Base-by-base conservation (phyloP, 768 basidiomycete genomes). In the Pleurotus pulmonarius region DNA sequence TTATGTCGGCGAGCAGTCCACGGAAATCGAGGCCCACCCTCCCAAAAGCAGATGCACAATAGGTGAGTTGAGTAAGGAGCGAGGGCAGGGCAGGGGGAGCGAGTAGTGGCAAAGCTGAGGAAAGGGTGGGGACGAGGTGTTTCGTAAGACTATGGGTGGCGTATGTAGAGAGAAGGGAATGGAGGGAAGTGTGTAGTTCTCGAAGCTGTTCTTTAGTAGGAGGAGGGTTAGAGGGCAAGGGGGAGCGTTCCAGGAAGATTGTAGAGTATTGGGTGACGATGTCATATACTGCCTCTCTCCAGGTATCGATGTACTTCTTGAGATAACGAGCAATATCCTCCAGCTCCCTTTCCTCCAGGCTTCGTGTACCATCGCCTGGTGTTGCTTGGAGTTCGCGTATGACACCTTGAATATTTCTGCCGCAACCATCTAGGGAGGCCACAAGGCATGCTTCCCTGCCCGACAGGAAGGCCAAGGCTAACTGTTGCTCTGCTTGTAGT, bases 11-110 rank as follows among this genome's bases (percentile, higher is more conserved):
- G 26, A 97, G 73, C 15, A 88, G 70, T 0, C 78, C 70, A 29
- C 87, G 83, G 69, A 99, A 98, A 67, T 97, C 95, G 63, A 96
- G 79, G 0, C 96, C 96, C 13, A 96, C 81, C n/a, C 94, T 85
- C 0, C 92, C 80, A 65, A 97, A 97, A 0, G 94, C 94, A 15
- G 86, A 84, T 6, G 94, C 86, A 67, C 95, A 97, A 70, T 98
- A 98, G 11, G 90, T 89, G 45, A 98, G 81, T 64, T 98, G 96
- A 0, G 94, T 96, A 57, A 97, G 83, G 43, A 94, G 79, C 37
- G 95, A 85, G 18, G 92, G 80, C 60, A 96, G 78, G 20, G 90
- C 74, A 16, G 88, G 65, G 12, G 87, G 75, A 26, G 85, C 73
- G 16, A 85, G 76, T 82, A 13, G 97, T 79, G 48, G 85, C 80